These are phyloP conservation scores for Populus trichocarpa DNA, from an alignment of 441 rosid genomes.

Conservation along the genomic window DNA sequence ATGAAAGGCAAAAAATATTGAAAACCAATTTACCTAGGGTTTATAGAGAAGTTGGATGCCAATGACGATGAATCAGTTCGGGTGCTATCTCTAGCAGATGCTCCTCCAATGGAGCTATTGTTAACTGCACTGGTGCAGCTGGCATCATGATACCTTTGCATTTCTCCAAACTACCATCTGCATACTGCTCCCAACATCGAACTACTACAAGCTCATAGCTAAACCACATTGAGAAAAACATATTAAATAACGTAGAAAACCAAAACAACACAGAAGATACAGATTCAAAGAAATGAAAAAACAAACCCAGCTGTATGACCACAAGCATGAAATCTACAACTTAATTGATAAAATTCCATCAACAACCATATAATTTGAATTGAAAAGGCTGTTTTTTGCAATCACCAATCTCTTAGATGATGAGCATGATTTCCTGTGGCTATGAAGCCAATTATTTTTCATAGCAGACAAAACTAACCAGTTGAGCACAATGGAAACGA, in stretches of 20 bases:
- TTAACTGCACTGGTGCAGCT: slow-evolving; percentile 95
- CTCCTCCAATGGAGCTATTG: slow-evolving; percentile 69
- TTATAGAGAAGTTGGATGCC: slow-evolving; percentile 53
- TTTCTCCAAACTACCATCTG: slow-evolving; percentile 85
- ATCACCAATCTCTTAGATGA: neutral
- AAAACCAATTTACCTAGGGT: slow-evolving; percentile 59
- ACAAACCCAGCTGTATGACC: slow-evolving; percentile 11
- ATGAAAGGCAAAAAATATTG: neutral
- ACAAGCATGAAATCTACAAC: slow-evolving; percentile 17
- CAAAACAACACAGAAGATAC: neutral
- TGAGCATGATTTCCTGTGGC: neutral
- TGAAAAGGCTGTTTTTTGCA: neutral
- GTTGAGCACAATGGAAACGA: neutral
- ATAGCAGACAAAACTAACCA: slow-evolving; percentile 6
- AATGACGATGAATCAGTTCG: slow-evolving; percentile 79
- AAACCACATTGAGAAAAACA: slow-evolving; percentile 33
- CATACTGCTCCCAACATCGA: slow-evolving; percentile 86
- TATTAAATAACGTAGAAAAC: neutral
- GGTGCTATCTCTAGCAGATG: slow-evolving; percentile 72
- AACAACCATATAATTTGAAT: neutral
- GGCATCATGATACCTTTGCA: slow-evolving; percentile 96
- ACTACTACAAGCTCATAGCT: slow-evolving; percentile 33
- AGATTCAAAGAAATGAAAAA: neutral
- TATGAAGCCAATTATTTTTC: neutral
- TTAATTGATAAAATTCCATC: slow-evolving; percentile 13